Base-by-base conservation (phyloP, 2,329 filamentous ascomycete species). In the Neonectria neomacrospora region DNA sequence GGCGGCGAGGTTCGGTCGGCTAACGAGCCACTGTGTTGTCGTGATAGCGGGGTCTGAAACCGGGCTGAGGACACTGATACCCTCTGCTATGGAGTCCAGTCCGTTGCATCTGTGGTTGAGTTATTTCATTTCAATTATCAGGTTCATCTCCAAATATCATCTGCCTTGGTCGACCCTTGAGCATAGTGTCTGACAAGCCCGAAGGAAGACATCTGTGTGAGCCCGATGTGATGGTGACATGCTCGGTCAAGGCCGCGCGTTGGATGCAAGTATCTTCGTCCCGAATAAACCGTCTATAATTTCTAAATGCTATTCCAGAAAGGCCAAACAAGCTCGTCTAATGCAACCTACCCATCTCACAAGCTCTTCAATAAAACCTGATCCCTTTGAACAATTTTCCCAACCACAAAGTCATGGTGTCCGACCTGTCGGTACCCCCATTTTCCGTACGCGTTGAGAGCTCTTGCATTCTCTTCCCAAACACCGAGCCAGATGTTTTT, bases 401-500 rank as follows among this genome's bases (percentile, higher is more conserved):
- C 82, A 45, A 83, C 70, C 0, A 70, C 73, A 66, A 83, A 84
- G 9, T 79, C 76, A 64, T 83, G 80, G 10, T 72, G 39, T 0
- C 82, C 82, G 1, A 82, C 75, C 22, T 67, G 68, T 16, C 58
- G 62, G 58, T 80, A 84, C 0, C 82, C 82, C 67, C 77, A 75
- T 67, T 74, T 78, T 60, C 74, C 74, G 67, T 84, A 84, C 5
- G 79, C 73, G 34, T 61, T 74, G 23, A 76, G 73, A 0, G 81
- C 81, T 30, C 68, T 75, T 1, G 57, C 37, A 55, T 83, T 84
- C 64, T 82, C 79, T 54, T 84, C 79, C 82, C 82, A 84, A 10
- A 83, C 81, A 0, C 81, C 81, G 10, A 84, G 68, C 81, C 82
- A 84, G 18, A 83, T 71, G 26, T 78, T 72, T 52, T 67, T 71